A percentile compares a stretch with the other conserved stretches of the same genome.
phyloP scores from a whole-genome alignment of 371 early-diverging fungal genomes.

The Umbelopsis sp. region DNA sequence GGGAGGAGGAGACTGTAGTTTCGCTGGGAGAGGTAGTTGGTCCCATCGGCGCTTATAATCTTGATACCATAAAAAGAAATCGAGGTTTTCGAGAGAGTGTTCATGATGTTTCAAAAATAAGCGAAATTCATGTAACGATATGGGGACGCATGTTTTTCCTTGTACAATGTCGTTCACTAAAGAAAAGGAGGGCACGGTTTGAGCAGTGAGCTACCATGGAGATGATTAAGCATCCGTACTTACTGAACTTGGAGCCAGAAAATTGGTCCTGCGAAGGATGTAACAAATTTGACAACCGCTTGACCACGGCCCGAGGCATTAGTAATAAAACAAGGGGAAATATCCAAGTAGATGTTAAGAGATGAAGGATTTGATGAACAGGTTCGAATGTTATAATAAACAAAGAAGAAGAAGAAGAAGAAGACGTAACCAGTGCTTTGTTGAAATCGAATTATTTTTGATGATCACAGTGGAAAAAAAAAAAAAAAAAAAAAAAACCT shows the following conservation, averaged over 20 bases:
- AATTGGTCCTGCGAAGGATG: background rate
- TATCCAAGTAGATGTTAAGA: too few species aligned
- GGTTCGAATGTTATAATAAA: too few species aligned
- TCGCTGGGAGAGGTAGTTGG: constrained; percentile 4
- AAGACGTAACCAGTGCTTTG: too few species aligned
- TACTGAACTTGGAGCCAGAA: background rate
- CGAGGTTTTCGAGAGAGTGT: constrained; percentile 21
- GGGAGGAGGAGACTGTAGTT: constrained; percentile 18
- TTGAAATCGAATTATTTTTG: too few species aligned
- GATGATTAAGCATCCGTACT: background rate
- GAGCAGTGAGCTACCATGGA: background rate
- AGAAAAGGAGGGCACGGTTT: too few species aligned
- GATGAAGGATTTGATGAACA: background rate
- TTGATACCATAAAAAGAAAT: constrained; percentile 18
- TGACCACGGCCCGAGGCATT: background rate
- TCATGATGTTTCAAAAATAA: constrained; percentile 18
- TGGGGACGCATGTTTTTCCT: constrained; percentile 19
- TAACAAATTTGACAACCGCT: background rate
- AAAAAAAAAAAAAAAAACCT: too few species aligned
- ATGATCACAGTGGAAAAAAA: too few species aligned
- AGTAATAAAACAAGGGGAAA: too few species aligned
- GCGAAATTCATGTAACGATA: constrained; percentile 14
- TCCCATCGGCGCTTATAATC: constrained; percentile 18
- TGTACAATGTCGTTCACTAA: constrained; percentile 12
- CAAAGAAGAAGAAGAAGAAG: too few species aligned